Evolutionary conservation across 2,329 filamentous ascomycete genomes (phyloP), one percentile per base, ranked within the genome.

Genomic region (Podosphaera aphanis): DNA sequence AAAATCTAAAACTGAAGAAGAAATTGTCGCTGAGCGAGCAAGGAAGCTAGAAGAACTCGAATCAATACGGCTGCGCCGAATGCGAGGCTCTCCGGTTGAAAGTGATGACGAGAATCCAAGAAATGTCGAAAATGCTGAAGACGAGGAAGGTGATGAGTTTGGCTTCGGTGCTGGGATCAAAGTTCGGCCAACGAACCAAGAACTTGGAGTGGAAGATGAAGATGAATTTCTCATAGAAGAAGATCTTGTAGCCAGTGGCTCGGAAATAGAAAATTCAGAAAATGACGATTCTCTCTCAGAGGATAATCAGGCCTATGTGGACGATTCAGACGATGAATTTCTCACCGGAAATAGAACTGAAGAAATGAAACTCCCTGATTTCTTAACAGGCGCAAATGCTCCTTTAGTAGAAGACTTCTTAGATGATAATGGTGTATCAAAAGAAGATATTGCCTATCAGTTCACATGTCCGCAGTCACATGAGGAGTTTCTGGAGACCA

Each of bases 201-300:
- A 79, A 48, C 61, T 85, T 16, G 82, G 77, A 5, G 78, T 93
- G 29, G 85, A 93, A 52, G 88, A 94, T 53, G 88, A 95, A 58
- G 88, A 95, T 55, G 84, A 94, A 54, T 95, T 95, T 55, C 60
- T 88, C 21, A 77, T 94, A 50, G 88, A 95, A 48, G 83, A 90
- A 50, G 80, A 93, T 56, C 69, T 95, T 15, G 71, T 94, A 29
- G 85, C 85, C 11, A 86, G 78, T 53, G 82, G 77, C 33, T 88
- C 83, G 5, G 76, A 79, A 35, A 56, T 76, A 6, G 69, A 71
- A 36, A 67, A 70, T 3, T 59, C 57, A 18, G 66, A 65, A 18
- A 65, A 66, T 19, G 64, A 64, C 2, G 18, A 16, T 16, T 46
- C 45, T 10, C 16, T 41, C 8, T 36, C 37, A 15, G 60, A 57